Evolutionary conservation across 805 yeast species (phyloP).

Genomic region (Komagataella mondaviorum): DNA sequence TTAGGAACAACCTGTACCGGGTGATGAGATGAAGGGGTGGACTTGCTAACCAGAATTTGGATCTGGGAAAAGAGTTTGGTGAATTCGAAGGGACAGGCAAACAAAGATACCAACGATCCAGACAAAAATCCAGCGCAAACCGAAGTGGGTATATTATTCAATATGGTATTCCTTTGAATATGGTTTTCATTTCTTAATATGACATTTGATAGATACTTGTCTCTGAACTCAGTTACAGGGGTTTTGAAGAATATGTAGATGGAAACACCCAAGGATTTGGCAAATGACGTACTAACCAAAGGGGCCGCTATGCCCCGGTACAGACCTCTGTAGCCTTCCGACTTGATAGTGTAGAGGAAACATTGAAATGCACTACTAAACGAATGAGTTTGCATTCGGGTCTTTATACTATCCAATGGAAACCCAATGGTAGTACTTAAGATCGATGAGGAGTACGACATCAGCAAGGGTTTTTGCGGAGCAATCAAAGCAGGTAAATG

Average conservation of each 20-base stretch:
- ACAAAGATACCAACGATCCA: constrained; percentile 48
- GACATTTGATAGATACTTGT: not conserved
- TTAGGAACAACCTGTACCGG: constrained; percentile 14
- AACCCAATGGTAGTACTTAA: constrained; percentile 61
- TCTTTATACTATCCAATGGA: constrained; percentile 79
- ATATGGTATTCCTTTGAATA: constrained; percentile 6
- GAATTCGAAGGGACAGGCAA: constrained; percentile 79
- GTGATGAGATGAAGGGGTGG: constrained; percentile 5
- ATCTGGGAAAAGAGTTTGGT: constrained; percentile 74
- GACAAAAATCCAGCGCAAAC: constrained; percentile 50
- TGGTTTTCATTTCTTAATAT: constrained; percentile 3
- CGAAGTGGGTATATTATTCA: constrained; percentile 29
- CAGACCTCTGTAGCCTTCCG: constrained; percentile 59
- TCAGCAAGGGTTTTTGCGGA: constrained; percentile 42
- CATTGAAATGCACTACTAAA: constrained; percentile 48
- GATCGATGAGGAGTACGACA: constrained; percentile 55
- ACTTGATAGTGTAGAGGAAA: constrained; percentile 32
- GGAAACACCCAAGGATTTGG: constrained; percentile 54
- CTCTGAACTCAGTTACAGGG: constrained; percentile 8
- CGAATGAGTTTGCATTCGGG: constrained; percentile 71
- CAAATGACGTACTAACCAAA: constrained; percentile 46
- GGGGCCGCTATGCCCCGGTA: constrained; percentile 74
- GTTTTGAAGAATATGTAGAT: constrained; percentile 47
- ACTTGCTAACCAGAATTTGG: constrained; percentile 28
- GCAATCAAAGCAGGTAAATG: constrained; percentile 31